A percentile compares a stretch with the other conserved stretches of the same genome.
Evolutionary conservation across 179 eudicot genomes (phyloP).

Genomic region (Patellifolia procumbens): DNA sequence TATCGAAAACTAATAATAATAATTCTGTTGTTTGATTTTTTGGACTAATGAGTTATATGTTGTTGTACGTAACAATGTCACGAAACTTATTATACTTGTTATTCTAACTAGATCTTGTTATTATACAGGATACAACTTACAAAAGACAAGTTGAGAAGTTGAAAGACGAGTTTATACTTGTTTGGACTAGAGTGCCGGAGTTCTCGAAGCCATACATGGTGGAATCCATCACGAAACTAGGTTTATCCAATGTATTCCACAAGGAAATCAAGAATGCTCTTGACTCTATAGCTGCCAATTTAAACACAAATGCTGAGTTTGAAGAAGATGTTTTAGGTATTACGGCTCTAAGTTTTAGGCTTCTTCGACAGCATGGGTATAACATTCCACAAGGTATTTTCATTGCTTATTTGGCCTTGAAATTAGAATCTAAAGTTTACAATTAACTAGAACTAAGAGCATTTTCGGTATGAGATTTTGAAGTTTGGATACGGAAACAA

Average conservation of each 20-base stretch:
- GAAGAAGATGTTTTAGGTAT: conserved; percentile 6
- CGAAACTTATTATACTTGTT: no score
- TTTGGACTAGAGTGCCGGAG: conserved; percentile 11
- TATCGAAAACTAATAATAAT: not conserved
- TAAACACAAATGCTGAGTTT: not conserved
- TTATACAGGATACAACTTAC: conserved; percentile 10
- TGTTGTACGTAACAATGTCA: no score
- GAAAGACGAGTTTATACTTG: conserved; percentile 21
- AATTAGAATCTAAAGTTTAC: not conserved
- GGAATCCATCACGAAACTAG: conserved; percentile 30
- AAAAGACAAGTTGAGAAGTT: conserved; percentile 15
- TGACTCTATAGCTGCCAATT: not conserved
- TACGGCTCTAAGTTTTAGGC: conserved; percentile 32
- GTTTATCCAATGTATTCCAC: conserved; percentile 27
- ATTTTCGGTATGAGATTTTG: no score
- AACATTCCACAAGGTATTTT: conserved; percentile 29
- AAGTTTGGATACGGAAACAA: no score
- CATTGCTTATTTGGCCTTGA: not conserved
- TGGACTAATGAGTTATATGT: no score
- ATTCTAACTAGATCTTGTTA: not conserved
- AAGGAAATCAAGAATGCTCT: conserved; percentile 13
- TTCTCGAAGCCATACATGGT: conserved; percentile 26
- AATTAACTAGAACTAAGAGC: no score
- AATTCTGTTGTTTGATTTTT: not conserved
- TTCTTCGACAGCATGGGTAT: conserved; percentile 41